Conservation (phyloP, 495 filamentous ascomycete genomes). For the Penicillium psychrofluorescens region DNA sequence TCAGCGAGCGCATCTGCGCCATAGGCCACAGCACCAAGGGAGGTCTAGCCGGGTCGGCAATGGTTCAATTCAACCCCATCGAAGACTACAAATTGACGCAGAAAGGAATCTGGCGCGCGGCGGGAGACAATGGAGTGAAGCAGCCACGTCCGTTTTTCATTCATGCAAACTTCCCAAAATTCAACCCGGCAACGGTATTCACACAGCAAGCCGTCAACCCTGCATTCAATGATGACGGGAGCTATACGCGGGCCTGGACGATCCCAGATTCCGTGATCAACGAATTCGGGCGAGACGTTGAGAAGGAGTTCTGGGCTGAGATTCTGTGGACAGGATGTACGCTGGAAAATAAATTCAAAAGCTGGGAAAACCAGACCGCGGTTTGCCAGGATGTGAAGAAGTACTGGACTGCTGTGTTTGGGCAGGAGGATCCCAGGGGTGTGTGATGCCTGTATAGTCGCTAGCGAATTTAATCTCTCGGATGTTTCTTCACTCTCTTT, state of each 20-base stretch:
- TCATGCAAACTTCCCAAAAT: conserved; percentile 39
- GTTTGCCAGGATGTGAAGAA: conserved; percentile 8
- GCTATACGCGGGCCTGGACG: neutral
- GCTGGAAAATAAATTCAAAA: conserved; percentile 12
- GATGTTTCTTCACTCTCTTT: too few relatives aligned
- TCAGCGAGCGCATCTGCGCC: conserved; percentile 24
- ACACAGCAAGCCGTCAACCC: neutral
- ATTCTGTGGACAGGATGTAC: conserved; percentile 23
- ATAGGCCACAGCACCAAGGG: conserved; percentile 25
- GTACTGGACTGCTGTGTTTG: conserved; percentile 7
- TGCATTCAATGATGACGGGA: neutral
- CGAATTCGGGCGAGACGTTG: conserved; percentile 30
- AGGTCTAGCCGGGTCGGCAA: conserved; percentile 23
- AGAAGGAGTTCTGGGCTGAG: conserved; percentile 33
- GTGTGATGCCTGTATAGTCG: too few relatives aligned
- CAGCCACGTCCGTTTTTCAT: conserved; percentile 31
- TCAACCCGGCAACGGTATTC: conserved; percentile 27
- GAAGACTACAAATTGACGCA: conserved; percentile 20
- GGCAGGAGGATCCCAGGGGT: neutral
- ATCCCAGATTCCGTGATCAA: neutral
- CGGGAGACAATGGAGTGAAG: conserved; percentile 5
- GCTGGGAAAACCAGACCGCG: conserved; percentile 9
- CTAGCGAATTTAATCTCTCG: too few relatives aligned
- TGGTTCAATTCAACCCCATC: conserved; percentile 32
- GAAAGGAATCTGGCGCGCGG: conserved; percentile 10